Evolutionary conservation across 2,329 filamentous ascomycete genomes (phyloP).

Genomic region (Xylaria sp.): DNA sequence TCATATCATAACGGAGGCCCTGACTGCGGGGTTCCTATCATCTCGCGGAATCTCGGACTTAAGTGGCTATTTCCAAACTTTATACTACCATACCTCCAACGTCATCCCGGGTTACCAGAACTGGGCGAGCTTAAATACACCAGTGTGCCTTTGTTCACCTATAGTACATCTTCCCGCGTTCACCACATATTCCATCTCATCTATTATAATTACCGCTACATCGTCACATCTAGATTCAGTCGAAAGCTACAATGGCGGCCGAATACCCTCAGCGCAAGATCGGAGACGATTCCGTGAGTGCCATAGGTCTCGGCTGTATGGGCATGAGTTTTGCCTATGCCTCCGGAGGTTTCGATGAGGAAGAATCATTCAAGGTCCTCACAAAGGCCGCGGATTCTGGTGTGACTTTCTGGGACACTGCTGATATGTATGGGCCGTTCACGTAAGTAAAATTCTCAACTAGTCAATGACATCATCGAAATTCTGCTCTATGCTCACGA

Average conservation of each 20-base stretch:
- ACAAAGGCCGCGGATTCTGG: conserved; percentile 45
- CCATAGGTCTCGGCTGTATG: conserved; percentile 62
- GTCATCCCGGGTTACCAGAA: background rate
- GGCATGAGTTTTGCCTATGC: conserved; percentile 52
- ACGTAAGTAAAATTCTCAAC: conserved; percentile 44
- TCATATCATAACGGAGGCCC: background rate
- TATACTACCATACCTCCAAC: background rate
- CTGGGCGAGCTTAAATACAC: background rate
- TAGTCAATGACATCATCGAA: background rate
- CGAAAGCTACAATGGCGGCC: conserved; percentile 38
- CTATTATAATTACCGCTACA: background rate
- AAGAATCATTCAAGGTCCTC: conserved; percentile 44
- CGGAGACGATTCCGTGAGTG: conserved; percentile 55
- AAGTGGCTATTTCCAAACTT: conserved; percentile 18
- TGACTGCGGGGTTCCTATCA: conserved; percentile 1
- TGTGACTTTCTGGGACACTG: conserved; percentile 49
- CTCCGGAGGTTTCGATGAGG: conserved; percentile 46
- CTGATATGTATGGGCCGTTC: conserved; percentile 51
- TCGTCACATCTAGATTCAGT: background rate
- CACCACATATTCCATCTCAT: background rate
- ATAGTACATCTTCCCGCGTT: background rate
- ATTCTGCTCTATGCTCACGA: background rate
- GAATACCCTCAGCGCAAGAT: conserved; percentile 55
- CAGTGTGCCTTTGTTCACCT: too few species aligned
- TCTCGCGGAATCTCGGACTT: conserved; percentile 33